Evolutionary conservation across 805 yeast genomes (phyloP), one percentile per base, ranked within the genome.

Genomic region (Wickerhamomyces chaumierensis): DNA sequence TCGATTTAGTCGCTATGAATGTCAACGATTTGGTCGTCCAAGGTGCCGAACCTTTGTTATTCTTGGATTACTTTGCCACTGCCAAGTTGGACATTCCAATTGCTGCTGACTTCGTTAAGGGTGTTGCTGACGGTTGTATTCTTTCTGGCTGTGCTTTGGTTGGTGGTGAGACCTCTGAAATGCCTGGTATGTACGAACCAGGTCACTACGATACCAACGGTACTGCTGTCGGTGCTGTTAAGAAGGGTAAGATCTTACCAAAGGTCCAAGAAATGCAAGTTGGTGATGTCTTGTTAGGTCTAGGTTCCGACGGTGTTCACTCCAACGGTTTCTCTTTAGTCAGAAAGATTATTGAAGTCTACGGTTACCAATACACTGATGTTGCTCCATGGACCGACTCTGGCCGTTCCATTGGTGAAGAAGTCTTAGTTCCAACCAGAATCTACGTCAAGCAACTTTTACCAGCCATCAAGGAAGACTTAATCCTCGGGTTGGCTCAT

Each of bases 81-180:
- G 96, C 96, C 37, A 81, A 85, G 55, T 72, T 92, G 43, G 95
- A 88, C 51, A 75, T 88, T 45, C 63, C 71, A 41, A 71, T 85
- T 33, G 95, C 97, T 6, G 79, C 92, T 19, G 79, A 76, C 48
- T 92, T 92, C 51, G 97, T 92, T 31, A 68, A 74, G 44, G 97
- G 98, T 62, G 98, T 92, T 46, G 96, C 96, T 36, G 83, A 83
- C 46, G 99, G 98, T 41, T 92, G 99, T 68, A 78, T 80, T 47
- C 75, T 77, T 48, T 83, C 97, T 27, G 96, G 95, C 11, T 90
- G 98, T 71, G 98, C 99, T 5, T 70, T 92, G 42, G 96, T 92
- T 39, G 99, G 99, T 40, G 99, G 99, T 48, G 99, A 92, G 64
- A 92, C 99, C 31, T 82, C 95, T 39, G 99, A 92, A 69, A 92